Base-by-base conservation (phyloP, 2,329 filamentous ascomycete genomes). In the Talaromyces funiculosus region DNA sequence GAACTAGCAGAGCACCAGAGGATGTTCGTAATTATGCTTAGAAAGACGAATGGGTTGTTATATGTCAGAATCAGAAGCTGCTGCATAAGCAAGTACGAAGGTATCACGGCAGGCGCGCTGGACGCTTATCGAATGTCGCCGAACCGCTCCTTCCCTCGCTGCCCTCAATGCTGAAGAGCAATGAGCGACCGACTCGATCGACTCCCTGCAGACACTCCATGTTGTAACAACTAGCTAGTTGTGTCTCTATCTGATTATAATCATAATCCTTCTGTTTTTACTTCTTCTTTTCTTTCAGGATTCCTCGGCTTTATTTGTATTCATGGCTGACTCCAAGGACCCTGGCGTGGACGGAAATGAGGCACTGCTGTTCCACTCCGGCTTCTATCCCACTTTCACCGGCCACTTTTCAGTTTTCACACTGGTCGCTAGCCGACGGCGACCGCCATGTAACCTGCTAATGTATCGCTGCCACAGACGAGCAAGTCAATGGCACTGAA, bases 61-160 rank as follows among this genome's bases (percentile, higher is more conserved):
- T 20, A 20, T 42, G 38, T 42, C 38, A 24, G 26, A 35, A 3
- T 12, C 3, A 3, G 6, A n/a, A 16, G 42, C 16, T 31, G 53
- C 53, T 40, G 29, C 38, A 56, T 56, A 56, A 56, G 53, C 53
- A 40, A 22, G 37, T n/a, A 57, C 9, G 51, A 8, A 3, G 16
- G 24, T 55, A 26, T 37, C 33, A 55, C 37, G 37, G 22, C 29
- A 35, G 29, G 49, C n/a, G 18, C 29, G 5, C 12, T 60, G 51
- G 58, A 60, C n/a, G 53, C 40, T 26, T 22, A 55, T 60, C 42
- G 58, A 60, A 60, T 29, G 31, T 24, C 6, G 33, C 31, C 58
- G 59, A 60, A 60, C 14, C 53, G 20, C 45, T 53, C 12, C 42
- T 26, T 59, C 2, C 33, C 22, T 42, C 22, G 16, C 24, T 16